Conservation (phyloP, 2,329 filamentous ascomycete species). For the Thelonectria rubi region DNA sequence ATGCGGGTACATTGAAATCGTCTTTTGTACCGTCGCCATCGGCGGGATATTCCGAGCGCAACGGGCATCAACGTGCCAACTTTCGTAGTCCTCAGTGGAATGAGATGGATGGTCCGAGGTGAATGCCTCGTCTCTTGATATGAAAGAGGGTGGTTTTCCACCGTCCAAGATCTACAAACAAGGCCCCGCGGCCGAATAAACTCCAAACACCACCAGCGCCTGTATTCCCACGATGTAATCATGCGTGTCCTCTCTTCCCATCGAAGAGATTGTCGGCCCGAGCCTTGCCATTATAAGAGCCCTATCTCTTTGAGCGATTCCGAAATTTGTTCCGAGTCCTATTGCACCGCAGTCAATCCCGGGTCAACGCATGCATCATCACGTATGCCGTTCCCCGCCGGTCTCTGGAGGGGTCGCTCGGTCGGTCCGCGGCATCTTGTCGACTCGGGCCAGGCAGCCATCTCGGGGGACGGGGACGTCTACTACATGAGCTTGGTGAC, state of each 20-base stretch:
- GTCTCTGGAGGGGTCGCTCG: slow-evolving; percentile 25
- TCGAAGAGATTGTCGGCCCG: slow-evolving; percentile 47
- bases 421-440: slow-evolving; percentile 28
- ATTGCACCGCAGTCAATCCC: slow-evolving; percentile 44
- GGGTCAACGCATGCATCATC: slow-evolving; percentile 24
- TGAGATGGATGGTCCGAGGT: slow-evolving; percentile 8
- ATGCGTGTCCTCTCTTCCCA: slow-evolving; percentile 46
- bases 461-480: slow-evolving; percentile 22
- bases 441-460: slow-evolving; percentile 32
- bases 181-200: slow-evolving; percentile 43
- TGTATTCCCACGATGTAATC: slow-evolving; percentile 39
- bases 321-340: slow-evolving; percentile 42
- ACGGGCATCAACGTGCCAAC: slow-evolving; percentile 32
- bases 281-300: slow-evolving; percentile 44
- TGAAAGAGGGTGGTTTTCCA: slow-evolving; percentile 54
- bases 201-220: slow-evolving; percentile 44
- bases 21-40: slow-evolving; percentile 34
- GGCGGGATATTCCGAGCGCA: slow-evolving; percentile 26
- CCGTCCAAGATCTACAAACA: slow-evolving; percentile 57
- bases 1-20: slow-evolving; percentile 33
- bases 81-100: slow-evolving; percentile 30
- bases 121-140: slow-evolving; percentile 50
- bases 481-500: slow-evolving; percentile 88
- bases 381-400: slow-evolving; percentile 23
- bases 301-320: slow-evolving; percentile 43